A percentile compares a stretch with the other conserved stretches of the same genome.
Conservation (phyloP, 2,329 filamentous ascomycete species). For the Aureobasidium melanogenum region DNA sequence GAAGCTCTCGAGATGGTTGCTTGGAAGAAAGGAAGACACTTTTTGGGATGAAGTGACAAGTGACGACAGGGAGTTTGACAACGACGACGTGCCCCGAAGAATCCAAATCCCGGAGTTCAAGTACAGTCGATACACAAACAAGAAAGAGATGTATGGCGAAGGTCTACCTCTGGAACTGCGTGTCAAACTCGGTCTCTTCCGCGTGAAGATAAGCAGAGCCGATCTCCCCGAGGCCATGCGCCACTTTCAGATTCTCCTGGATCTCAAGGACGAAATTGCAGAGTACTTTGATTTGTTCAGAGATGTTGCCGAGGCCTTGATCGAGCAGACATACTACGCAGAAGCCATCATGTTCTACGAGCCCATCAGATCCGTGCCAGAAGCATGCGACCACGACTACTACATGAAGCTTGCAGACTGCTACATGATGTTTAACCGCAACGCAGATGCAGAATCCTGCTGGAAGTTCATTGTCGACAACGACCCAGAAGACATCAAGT, state of each 20-base stretch:
- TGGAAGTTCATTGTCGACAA: slow-evolving; percentile 66
- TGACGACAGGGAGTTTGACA: slow-evolving; percentile 80
- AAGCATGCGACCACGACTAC: slow-evolving; percentile 40
- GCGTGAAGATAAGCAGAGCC: slow-evolving; percentile 54
- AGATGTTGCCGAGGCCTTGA: slow-evolving; percentile 55
- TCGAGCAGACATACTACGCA: slow-evolving; percentile 40
- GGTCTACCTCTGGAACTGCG: slow-evolving; percentile 74
- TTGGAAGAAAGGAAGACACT: slow-evolving; percentile 62
- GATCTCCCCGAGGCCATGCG: slow-evolving; percentile 55
- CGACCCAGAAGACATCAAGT: slow-evolving; percentile 64
- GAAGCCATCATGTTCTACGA: slow-evolving; percentile 53
- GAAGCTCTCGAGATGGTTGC: slow-evolving; percentile 67
- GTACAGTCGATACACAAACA: slow-evolving; percentile 15
- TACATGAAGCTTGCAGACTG: slow-evolving; percentile 55
- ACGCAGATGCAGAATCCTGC: slow-evolving; percentile 64
- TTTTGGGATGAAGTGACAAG: slow-evolving; percentile 61
- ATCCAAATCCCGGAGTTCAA: slow-evolving; percentile 49
- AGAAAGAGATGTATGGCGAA: slow-evolving; percentile 52
- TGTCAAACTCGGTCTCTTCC: slow-evolving; percentile 72
- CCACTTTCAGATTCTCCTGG: slow-evolving; percentile 51
- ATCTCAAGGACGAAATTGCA: slow-evolving; percentile 53
- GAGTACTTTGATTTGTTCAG: slow-evolving; percentile 74
- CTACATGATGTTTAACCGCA: slow-evolving; percentile 55
- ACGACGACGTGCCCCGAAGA: slow-evolving; percentile 59
- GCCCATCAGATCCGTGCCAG: slow-evolving; percentile 30